Evolutionary conservation across 192 early-diverging fungal genomes (phyloP).

Genomic region (Backusella mclennaniae): DNA sequence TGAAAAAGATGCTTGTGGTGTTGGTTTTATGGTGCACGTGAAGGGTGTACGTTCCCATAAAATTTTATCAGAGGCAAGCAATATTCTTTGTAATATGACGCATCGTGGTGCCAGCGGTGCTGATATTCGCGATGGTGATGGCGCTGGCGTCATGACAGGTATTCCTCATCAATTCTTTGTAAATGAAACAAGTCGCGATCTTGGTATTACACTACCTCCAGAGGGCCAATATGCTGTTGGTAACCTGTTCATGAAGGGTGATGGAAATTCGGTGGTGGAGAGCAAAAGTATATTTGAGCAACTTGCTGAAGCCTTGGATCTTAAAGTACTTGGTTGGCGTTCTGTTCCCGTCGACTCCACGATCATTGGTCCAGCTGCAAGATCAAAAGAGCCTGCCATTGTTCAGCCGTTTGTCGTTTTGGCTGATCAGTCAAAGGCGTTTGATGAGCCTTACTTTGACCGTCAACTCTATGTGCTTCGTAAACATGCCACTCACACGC

Average conservation of each 20-base stretch:
- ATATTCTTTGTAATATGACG: slow-evolving; percentile 98
- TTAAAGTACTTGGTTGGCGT: slow-evolving; percentile 89
- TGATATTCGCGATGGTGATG: slow-evolving; percentile 95
- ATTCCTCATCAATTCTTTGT: slow-evolving; percentile 92
- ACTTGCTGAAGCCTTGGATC: slow-evolving; percentile 71
- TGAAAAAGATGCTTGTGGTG: slow-evolving; percentile 97
- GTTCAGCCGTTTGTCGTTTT: slow-evolving; percentile 90
- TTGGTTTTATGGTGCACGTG: slow-evolving; percentile 97
- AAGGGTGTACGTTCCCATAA: slow-evolving; percentile 82
- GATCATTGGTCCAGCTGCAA: slow-evolving; percentile 88
- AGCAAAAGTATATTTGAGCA: slow-evolving; percentile 74
- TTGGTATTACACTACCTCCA: slow-evolving; percentile 68
- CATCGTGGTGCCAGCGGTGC: slow-evolving; percentile 97
- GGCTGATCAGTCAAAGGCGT: slow-evolving; percentile 34
- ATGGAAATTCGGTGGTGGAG: slow-evolving; percentile 62
- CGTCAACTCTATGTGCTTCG: slow-evolving; percentile 87
- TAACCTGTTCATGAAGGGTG: slow-evolving; percentile 89
- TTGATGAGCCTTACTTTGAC: slow-evolving; percentile 69
- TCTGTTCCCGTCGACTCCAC: slow-evolving; percentile 78
- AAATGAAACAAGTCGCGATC: slow-evolving; percentile 55
- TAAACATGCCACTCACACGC: slow-evolving; percentile 87
- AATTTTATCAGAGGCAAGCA: slow-evolving; percentile 86
- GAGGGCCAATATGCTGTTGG: slow-evolving; percentile 93
- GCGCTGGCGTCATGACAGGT: slow-evolving; percentile 94
- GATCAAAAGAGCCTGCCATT: slow-evolving; percentile 90